Percentiles rank a stretch among this genome's conserved stretches.
Evolutionary conservation across 2,329 filamentous ascomycete genomes (phyloP).

Genomic region (Phaeoacremonium minimum): DNA sequence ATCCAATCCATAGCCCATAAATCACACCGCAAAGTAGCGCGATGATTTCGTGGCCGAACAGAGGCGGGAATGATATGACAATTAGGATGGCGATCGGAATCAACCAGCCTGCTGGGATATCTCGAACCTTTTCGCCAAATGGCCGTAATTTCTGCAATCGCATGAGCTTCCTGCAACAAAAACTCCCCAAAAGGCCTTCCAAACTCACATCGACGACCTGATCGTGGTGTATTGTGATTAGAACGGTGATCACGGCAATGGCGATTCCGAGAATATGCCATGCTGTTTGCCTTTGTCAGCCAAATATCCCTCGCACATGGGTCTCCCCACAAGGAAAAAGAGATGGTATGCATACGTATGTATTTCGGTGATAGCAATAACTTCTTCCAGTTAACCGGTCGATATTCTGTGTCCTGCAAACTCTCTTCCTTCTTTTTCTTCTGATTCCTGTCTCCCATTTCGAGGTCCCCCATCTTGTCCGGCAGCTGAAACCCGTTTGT

Average conservation of each 20-base stretch:
- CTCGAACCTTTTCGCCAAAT: constrained; percentile 28
- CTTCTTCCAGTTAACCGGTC: constrained; percentile 26
- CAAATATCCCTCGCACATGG: too few species aligned
- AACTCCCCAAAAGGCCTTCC: not conserved
- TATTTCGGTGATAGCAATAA: constrained; percentile 27
- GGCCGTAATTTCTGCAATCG: constrained; percentile 24
- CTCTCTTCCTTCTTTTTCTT: not conserved
- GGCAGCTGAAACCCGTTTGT: too few species aligned
- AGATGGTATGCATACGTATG: constrained; percentile 15
- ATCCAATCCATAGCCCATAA: constrained; percentile 34
- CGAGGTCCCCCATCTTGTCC: not conserved
- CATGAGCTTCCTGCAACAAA: not conserved
- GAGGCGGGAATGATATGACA: constrained; percentile 32
- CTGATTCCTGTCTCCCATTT: too few species aligned
- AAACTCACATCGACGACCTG: constrained; percentile 26
- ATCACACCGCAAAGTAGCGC: constrained; percentile 35
- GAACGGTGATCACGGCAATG: constrained; percentile 20
- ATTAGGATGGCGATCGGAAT: constrained; percentile 33
- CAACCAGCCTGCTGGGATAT: constrained; percentile 30
- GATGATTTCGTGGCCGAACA: constrained; percentile 36
- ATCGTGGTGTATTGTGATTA: constrained; percentile 31
- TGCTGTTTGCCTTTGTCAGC: constrained; percentile 10
- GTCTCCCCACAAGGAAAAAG: too few species aligned
- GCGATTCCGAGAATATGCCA: constrained; percentile 22
- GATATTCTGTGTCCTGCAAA: constrained; percentile 23